These are phyloP conservation scores for Globisporangium spinosum DNA, from an alignment of 352 stramenopile species.

Conservation along the genomic window DNA sequence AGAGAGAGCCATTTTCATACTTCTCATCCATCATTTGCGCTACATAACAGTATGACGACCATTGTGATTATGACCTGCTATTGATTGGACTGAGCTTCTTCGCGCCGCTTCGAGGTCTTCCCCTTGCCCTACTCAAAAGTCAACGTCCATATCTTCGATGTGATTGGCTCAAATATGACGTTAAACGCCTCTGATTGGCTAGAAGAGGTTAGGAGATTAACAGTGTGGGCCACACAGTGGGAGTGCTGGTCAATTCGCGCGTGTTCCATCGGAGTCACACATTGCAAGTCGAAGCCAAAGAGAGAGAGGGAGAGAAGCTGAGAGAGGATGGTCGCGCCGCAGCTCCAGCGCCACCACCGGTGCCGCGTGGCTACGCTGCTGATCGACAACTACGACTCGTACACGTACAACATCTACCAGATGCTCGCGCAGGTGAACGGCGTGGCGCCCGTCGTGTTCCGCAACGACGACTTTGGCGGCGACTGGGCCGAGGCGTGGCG, in stretches of 20 bases:
- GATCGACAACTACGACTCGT: conserved; percentile 98
- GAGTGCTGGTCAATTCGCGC: background rate
- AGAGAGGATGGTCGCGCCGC: conserved; percentile 27
- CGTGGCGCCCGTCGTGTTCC: conserved; percentile 83
- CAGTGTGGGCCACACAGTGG: conserved; percentile 1
- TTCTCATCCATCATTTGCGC: background rate
- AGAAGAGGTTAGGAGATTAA: background rate
- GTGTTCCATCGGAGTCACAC: background rate
- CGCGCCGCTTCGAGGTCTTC: conserved; percentile 1
- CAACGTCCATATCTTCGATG: background rate
- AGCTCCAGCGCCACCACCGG: background rate
- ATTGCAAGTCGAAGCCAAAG: background rate
- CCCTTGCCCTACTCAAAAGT: background rate
- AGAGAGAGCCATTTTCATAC: background rate
- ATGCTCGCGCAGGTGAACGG: conserved; percentile 92
- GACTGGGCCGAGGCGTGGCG: conserved; percentile 60
- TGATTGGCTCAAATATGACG: background rate
- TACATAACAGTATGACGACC: background rate
- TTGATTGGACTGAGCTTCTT: conserved; percentile 1
- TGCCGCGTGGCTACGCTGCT: conserved; percentile 74
- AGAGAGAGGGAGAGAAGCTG: background rate
- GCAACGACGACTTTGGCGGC: conserved; percentile 89
- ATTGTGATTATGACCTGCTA: background rate
- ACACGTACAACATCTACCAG: conserved; percentile 97
- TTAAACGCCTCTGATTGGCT: background rate